A percentile compares a stretch with the other conserved stretches of the same genome.
phyloP scores from a whole-genome alignment of 352 stramenopile species.

The Phytophthora cajani region DNA sequence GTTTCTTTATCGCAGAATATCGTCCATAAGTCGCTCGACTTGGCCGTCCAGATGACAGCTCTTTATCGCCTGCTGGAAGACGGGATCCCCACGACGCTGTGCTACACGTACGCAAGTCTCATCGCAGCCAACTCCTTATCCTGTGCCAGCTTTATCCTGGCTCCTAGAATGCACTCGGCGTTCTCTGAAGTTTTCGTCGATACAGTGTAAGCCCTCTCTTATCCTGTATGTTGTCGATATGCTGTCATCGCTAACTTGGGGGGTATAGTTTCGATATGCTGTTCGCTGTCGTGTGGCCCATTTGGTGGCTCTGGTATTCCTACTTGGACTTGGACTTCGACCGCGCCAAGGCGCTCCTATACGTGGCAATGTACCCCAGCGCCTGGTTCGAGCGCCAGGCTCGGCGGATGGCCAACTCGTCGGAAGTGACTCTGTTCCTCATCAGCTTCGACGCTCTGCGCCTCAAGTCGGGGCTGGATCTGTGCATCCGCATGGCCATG shows the following conservation, averaged over 20 bases:
- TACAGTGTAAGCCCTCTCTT: constrained; percentile 15
- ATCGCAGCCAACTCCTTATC: constrained; percentile 18
- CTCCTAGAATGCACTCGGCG: constrained; percentile 9
- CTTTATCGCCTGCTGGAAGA: constrained; percentile 27
- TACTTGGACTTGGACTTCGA: constrained; percentile 24
- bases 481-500: constrained; percentile 25
- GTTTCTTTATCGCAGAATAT: constrained; percentile 21
- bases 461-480: constrained; percentile 14
- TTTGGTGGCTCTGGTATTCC: constrained; percentile 25
- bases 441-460: constrained; percentile 33
- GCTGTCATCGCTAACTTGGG: too few relatives aligned
- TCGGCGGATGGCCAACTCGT: constrained; percentile 18
- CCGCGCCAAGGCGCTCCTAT: constrained; percentile 15
- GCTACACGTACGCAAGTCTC: constrained; percentile 19
- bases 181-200: constrained; percentile 29
- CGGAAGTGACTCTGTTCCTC: constrained; percentile 22
- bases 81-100: constrained; percentile 11
- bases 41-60: constrained; percentile 13
- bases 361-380: constrained; percentile 7
- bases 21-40: constrained; percentile 19
- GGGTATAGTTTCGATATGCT: constrained; percentile 24
- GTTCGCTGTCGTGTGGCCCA: constrained; percentile 24
- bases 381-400: constrained; percentile 18
- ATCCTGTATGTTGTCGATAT: too few relatives aligned
- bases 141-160: constrained; percentile 20